phyloP scores from a whole-genome alignment of 495 filamentous ascomycete genomes.

The Penicillium argentinense region DNA sequence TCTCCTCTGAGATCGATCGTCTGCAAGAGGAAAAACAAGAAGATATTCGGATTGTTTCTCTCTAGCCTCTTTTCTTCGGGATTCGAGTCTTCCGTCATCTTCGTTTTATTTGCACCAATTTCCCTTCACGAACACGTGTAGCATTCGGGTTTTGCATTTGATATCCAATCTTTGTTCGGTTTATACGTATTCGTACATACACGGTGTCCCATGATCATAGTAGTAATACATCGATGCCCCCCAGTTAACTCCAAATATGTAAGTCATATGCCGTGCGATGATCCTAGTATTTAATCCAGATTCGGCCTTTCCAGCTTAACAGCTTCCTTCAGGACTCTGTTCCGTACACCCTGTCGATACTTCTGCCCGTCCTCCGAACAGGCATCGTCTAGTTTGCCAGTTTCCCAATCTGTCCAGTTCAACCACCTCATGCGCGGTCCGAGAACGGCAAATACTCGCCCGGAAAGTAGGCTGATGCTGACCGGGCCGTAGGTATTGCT shows the following conservation, averaged over 20 bases:
- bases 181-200: slow-evolving; percentile 2
- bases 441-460: slow-evolving; percentile 61
- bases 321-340: slow-evolving; percentile 39
- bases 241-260: slow-evolving; percentile 6
- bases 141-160: slow-evolving; percentile 7
- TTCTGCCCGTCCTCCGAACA: slow-evolving; percentile 26
- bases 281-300: slow-evolving; percentile 29
- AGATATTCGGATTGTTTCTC: slow-evolving; percentile 59
- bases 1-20: slow-evolving; percentile 72
- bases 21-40: slow-evolving; percentile 54
- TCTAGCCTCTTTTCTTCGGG: slow-evolving; percentile 8
- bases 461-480: slow-evolving; percentile 58
- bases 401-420: slow-evolving; percentile 43
- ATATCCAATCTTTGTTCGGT: background rate
- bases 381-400: slow-evolving; percentile 25
- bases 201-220: slow-evolving; percentile 6
- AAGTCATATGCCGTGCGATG: too few relatives aligned
- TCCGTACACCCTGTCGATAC: slow-evolving; percentile 43
- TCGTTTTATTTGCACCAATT: background rate
- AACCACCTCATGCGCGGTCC: slow-evolving; percentile 56
- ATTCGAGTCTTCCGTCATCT: slow-evolving; percentile 1
- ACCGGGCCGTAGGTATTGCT: slow-evolving; percentile 77
- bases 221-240: slow-evolving; percentile 26
- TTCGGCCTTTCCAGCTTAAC: slow-evolving; percentile 37
- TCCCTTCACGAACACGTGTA: background rate